phyloP scores from a whole-genome alignment of 441 rosid species.

The Pelargonium australe region DNA sequence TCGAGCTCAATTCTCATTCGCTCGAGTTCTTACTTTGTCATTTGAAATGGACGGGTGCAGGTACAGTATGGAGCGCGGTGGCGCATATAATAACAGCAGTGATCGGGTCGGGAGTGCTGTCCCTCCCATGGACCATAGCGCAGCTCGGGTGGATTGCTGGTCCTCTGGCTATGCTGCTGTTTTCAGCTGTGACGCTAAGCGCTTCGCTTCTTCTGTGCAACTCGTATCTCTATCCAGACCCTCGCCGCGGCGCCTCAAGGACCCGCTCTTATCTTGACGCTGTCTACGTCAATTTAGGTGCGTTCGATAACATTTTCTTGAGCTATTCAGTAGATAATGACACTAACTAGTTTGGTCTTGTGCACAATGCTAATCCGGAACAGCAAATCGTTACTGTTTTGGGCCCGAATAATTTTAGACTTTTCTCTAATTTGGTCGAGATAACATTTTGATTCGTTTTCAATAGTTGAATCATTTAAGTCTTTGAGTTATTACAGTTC shows the following conservation, averaged over 20 bases:
- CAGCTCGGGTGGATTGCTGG: conserved; percentile 49
- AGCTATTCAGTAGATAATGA: too few species aligned
- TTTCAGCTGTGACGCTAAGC: conserved; percentile 25
- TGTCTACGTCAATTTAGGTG: conserved; percentile 32
- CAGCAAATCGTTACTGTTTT: too few species aligned
- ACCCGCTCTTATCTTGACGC: conserved; percentile 34
- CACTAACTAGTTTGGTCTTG: too few species aligned
- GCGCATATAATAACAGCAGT: conserved; percentile 45
- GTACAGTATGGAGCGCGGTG: conserved; percentile 39
- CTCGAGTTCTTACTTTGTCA: too few species aligned
- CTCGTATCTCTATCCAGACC: conserved; percentile 34
- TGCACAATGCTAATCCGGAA: too few species aligned
- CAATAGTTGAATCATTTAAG: too few species aligned
- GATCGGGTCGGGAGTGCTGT: conserved; percentile 46
- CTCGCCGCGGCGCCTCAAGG: conserved; percentile 33
- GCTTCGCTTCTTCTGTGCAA: conserved; percentile 28
- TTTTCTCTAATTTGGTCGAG: too few species aligned
- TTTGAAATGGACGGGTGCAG: conserved; percentile 13
- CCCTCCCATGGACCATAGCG: conserved; percentile 43
- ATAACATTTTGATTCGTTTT: too few species aligned
- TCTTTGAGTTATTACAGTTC: too few species aligned
- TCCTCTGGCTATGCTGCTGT: conserved; percentile 28
- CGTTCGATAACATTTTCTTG: not conserved
- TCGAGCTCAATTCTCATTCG: too few species aligned
- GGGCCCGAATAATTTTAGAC: too few species aligned